These are phyloP conservation scores for Spirogloea muscicola DNA, from an alignment of 139 green algal genomes.

Conservation along the genomic window DNA sequence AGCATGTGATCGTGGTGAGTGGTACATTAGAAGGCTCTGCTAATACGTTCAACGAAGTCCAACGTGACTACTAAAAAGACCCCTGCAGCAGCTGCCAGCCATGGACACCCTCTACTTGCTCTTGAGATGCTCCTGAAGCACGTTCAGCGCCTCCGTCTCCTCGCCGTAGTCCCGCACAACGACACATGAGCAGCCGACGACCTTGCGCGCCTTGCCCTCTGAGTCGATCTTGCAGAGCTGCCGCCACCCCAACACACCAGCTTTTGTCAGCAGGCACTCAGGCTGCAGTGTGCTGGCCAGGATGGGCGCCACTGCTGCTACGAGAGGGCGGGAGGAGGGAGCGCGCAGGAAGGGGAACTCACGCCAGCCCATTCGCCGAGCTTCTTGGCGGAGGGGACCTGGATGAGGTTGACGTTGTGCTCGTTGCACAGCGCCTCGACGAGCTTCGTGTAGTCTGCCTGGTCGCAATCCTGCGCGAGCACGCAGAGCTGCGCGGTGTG, in stretches of 20 bases:
- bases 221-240: slow-evolving; percentile 96
- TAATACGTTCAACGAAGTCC: too few species aligned
- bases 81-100: too few species aligned
- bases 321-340: not conserved
- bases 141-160: slow-evolving; percentile 86
- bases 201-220: slow-evolving; percentile 93
- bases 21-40: too few species aligned
- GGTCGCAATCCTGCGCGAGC: slow-evolving; percentile 97
- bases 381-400: slow-evolving; percentile 84
- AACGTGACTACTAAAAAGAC: too few species aligned
- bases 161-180: slow-evolving; percentile 92
- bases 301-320: too few species aligned
- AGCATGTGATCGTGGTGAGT: too few species aligned
- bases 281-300: too few species aligned
- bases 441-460: slow-evolving; percentile 99
- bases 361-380: slow-evolving; percentile 84
- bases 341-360: not conserved
- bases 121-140: slow-evolving; percentile 96
- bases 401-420: slow-evolving; percentile 92
- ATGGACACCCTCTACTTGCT: slow-evolving; percentile 29
- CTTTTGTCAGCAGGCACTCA: too few species aligned
- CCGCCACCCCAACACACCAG: too few species aligned
- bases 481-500: slow-evolving; percentile 88
- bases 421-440: slow-evolving; percentile 97
- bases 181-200: slow-evolving; percentile 91